Evolutionary conservation across 805 yeast species (phyloP), one percentile per base, ranked within the genome.

Genomic region (Maudiozyma pseudohumilis): DNA sequence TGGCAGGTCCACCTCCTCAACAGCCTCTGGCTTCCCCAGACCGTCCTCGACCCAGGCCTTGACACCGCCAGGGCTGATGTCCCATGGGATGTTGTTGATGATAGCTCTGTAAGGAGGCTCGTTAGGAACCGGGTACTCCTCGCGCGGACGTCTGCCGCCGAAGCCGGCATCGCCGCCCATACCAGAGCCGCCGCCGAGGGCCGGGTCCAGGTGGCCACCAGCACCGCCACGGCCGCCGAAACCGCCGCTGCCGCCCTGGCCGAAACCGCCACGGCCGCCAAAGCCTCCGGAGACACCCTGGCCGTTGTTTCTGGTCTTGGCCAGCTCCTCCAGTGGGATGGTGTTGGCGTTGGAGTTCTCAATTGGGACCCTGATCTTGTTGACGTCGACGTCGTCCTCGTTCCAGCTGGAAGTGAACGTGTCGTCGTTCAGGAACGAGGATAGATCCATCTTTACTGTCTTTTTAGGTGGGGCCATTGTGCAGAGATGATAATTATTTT

Each of bases 81-180:
- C 88, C 78, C 83, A 81, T 42, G 95, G 85, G 55, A 92, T 74
- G 65, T 88, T 87, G 56, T 75, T 75, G 48, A 89, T 70, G 59
- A 85, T 76, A n/a, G 95, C 96, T 53, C 83, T 80, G 70, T 63
- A 92, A 38, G 99, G 99, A 15, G 96, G 87, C 36, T 65, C 71
- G 51, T 86, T 89, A 32, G 99, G 99, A 43, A 92, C 70, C 30
- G 95, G 95, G 49, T 65, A 81, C 56, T 80, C 88, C 26, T 66
- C 69, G 62, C 84, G 73, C 45, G 72, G 75, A 40, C 42, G 35
- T 54, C 52, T 41, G 22, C 61, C 54, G 40, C 54, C 45, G 34
- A n/a, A n/a, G n/a, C n/a, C n/a, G n/a, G n/a, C n/a, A n/a, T n/a
- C n/a, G n/a, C n/a, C n/a, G n/a, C n/a, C 65, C 65, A 42, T n/a